These are phyloP conservation scores for Iberis pinnata DNA, from an alignment of 345 rosid species.

Conservation along the genomic window DNA sequence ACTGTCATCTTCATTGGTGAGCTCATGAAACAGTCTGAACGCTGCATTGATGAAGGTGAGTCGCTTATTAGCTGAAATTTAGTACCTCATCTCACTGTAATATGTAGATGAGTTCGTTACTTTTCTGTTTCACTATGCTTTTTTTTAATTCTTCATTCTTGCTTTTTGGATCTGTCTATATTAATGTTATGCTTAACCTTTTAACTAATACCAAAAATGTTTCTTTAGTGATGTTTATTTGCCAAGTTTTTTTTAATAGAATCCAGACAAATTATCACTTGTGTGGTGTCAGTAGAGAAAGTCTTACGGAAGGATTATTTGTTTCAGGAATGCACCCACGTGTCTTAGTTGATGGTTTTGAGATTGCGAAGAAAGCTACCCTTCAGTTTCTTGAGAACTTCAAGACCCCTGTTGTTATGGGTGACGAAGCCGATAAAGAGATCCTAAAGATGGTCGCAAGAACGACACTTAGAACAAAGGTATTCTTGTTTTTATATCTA, in stretches of 20 bases:
- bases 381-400: constrained; percentile 87
- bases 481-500: constrained; percentile 16
- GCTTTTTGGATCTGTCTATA: no score
- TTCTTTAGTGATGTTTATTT: no score
- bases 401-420: constrained; percentile 92
- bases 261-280: constrained; percentile 5
- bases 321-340: constrained; percentile 94
- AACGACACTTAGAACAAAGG: constrained; percentile 90
- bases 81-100: not conserved
- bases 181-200: no score
- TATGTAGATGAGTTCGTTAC: not conserved
- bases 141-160: no score
- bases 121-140: not conserved
- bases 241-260: not conserved
- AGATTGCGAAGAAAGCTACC: constrained; percentile 91
- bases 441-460: constrained; percentile 96
- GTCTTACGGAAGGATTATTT: not conserved
- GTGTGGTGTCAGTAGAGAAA: no score
- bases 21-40: constrained; percentile 96
- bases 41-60: constrained; percentile 90
- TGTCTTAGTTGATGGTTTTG: constrained; percentile 96
- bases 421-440: constrained; percentile 84
- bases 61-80: not conserved
- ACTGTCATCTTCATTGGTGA: constrained; percentile 95
- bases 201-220: no score